Evolutionary conservation across 257 asterid species (phyloP).

Genomic region (Plectranthus barbatus): DNA sequence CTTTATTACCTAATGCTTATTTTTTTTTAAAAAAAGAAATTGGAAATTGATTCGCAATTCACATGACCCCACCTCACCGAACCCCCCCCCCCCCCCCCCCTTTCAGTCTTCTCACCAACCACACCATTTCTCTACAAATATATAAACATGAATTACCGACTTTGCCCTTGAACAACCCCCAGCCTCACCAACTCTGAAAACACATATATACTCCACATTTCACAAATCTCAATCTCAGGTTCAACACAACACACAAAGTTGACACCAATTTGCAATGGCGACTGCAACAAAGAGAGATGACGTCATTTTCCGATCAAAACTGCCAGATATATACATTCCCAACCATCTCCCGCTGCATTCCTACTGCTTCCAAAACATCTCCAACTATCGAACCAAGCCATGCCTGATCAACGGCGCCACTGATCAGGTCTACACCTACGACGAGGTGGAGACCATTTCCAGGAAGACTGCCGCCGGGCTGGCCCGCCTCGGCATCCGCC

Average conservation of each 20-base stretch:
- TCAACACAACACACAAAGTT: slow-evolving; percentile 12
- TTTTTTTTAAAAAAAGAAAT: too few relatives aligned
- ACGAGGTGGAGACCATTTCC: slow-evolving; percentile 45
- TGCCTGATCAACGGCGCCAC: slow-evolving; percentile 72
- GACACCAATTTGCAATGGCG: slow-evolving; percentile 35
- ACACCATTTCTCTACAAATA: slow-evolving; percentile 16
- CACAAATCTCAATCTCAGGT: slow-evolving; percentile 22
- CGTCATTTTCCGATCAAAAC: slow-evolving; percentile 63
- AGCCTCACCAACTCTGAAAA: slow-evolving; percentile 29
- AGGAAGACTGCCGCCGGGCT: slow-evolving; percentile 53
- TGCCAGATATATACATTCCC: slow-evolving; percentile 70
- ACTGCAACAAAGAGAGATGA: slow-evolving; percentile 26
- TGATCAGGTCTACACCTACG: slow-evolving; percentile 42
- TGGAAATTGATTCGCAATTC: too few relatives aligned
- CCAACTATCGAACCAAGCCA: slow-evolving; percentile 28
- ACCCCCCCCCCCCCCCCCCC: slow-evolving; percentile 25
- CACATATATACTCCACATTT: slow-evolving; percentile 30
- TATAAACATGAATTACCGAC: neutral
- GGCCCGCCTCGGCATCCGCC: slow-evolving; percentile 45
- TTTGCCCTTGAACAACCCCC: slow-evolving; percentile 41
- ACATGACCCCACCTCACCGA: neutral
- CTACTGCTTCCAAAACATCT: slow-evolving; percentile 66
- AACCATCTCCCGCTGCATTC: slow-evolving; percentile 65
- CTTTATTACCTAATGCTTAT: too few relatives aligned
- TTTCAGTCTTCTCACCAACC: slow-evolving; percentile 62